Evolutionary conservation across 2,329 filamentous ascomycete species (phyloP).

Genomic region (Hypoxylon sp.): DNA sequence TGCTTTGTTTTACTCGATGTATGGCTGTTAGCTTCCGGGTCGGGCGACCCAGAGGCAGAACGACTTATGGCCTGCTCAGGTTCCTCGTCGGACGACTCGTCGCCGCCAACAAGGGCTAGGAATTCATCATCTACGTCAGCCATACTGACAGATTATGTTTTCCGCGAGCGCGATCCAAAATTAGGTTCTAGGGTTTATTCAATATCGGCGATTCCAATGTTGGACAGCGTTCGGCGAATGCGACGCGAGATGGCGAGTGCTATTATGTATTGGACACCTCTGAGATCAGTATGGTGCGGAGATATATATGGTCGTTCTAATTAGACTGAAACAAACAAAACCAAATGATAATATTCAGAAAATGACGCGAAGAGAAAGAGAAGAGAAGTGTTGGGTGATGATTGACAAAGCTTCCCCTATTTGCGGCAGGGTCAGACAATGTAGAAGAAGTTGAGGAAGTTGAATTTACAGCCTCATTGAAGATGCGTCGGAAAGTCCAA

Average conservation of each 20-base stretch:
- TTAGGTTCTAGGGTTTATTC: slow-evolving; percentile 5
- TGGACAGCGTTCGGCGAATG: slow-evolving; percentile 5
- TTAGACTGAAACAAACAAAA: neutral
- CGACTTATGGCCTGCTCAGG: slow-evolving; percentile 67
- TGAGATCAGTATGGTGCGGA: neutral
- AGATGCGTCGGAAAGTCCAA: slow-evolving; percentile 2
- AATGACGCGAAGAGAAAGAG: neutral
- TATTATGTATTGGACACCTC: neutral
- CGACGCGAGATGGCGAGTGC: slow-evolving; percentile 9
- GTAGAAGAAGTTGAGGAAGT: slow-evolving; percentile 19
- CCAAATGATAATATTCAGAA: slow-evolving; percentile 29
- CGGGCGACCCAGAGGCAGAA: slow-evolving; percentile 69
- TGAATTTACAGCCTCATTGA: slow-evolving; percentile 29
- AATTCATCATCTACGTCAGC: slow-evolving; percentile 94
- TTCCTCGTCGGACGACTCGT: slow-evolving; percentile 72
- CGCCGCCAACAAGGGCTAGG: slow-evolving; percentile 89
- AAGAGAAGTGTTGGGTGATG: slow-evolving; percentile 1
- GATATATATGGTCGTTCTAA: neutral
- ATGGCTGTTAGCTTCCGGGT: slow-evolving; percentile 56
- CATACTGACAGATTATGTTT: slow-evolving; percentile 67
- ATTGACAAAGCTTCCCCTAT: slow-evolving; percentile 16
- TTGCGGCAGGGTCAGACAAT: slow-evolving; percentile 10
- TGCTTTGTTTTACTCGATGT: slow-evolving; percentile 59
- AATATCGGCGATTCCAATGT: neutral
- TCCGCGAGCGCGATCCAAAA: slow-evolving; percentile 4